Base-by-base conservation (phyloP, 2,329 filamentous ascomycete species). In the Fusarium sp. region DNA sequence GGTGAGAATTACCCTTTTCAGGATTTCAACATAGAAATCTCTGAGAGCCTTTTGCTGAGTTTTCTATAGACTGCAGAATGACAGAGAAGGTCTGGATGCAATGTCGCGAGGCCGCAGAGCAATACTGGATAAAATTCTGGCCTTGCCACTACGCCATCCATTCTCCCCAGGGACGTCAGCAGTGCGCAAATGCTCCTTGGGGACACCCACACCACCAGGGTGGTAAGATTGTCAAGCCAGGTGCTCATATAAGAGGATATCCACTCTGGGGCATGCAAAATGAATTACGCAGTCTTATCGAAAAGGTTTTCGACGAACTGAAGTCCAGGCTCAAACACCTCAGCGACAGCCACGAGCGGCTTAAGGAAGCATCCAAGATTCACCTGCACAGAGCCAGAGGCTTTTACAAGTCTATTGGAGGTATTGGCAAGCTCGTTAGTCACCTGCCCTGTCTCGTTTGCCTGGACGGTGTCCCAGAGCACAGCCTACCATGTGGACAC, bases 341-440 rank as follows among this genome's bases (percentile, higher is more conserved):
- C 11, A 8, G 40, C 7, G 40, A 8, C 11, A 1, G 1, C n/a
- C 9, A 20, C 4, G 17, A 20, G 9, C 17, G 17, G 38, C 38
- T 40, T 4, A 20, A 12, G n/a, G 6, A 4, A 6, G 12, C 12
- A 45, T 45, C 12, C 6, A 4, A 0, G 4, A 45, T 2, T 22
- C 40, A 45, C 12, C 20, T 45, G 20, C 0, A 2, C 0, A 2
- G 2, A 43, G 3, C 40, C 1, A 12, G 40, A 2, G 2, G 1
- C 0, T 43, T 43, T 2, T 43, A 45, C 20, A 4, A 5, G 40
- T 4, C 1, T 15, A 5, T 45, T 22, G 20, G 20, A 0, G 20
- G 20, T 15, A 22, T 9, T 9, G 40, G 14, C 5, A 22, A 4
- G 12, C 20, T 2, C 4, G 4, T 45, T 22, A 15, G 40, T 9